Percentiles rank a stretch among this genome's conserved stretches.
phyloP scores from a whole-genome alignment of 495 filamentous ascomycete species.

The Penicillium desertorum region DNA sequence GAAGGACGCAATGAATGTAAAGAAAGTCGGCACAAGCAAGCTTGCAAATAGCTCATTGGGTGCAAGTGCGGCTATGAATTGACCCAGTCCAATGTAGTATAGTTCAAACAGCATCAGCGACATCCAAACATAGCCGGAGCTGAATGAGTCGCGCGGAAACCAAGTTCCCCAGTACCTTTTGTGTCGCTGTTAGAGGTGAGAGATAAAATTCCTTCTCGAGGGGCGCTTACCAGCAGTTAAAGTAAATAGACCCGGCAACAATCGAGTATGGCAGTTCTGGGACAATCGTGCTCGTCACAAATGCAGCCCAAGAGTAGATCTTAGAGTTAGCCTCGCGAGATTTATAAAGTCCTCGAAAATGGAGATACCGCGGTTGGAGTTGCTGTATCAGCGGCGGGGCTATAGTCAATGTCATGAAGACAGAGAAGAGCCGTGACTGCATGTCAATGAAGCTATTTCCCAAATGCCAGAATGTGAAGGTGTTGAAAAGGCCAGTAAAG shows the following conservation, averaged over 20 bases:
- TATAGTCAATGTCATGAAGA: slow-evolving; percentile 72
- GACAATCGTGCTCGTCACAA: slow-evolving; percentile 48
- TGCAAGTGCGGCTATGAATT: slow-evolving; percentile 71
- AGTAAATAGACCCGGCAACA: slow-evolving; percentile 52
- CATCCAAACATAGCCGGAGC: slow-evolving; percentile 57
- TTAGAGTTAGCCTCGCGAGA: slow-evolving; percentile 52
- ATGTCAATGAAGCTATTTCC: slow-evolving; percentile 58
- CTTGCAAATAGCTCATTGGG: slow-evolving; percentile 73
- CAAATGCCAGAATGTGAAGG: slow-evolving; percentile 64
- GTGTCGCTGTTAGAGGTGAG: not conserved
- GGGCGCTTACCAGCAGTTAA: slow-evolving; percentile 55
- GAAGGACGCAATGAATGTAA: slow-evolving; percentile 63
- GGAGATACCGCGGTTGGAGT: slow-evolving; percentile 48
- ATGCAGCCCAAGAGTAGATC: slow-evolving; percentile 54
- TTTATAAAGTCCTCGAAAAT: slow-evolving; percentile 48
- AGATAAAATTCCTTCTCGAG: not conserved
- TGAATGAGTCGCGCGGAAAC: slow-evolving; percentile 54
- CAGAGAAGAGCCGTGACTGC: slow-evolving; percentile 64
- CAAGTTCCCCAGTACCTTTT: slow-evolving; percentile 53
- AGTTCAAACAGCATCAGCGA: slow-evolving; percentile 67
- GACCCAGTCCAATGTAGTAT: slow-evolving; percentile 71
- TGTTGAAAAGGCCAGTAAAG: slow-evolving; percentile 64
- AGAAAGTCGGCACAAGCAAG: slow-evolving; percentile 64
- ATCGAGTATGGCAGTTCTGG: slow-evolving; percentile 55
- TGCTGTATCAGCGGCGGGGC: slow-evolving; percentile 63